These are phyloP conservation scores for Amphirosellinia nigrospora DNA, from an alignment of 495 filamentous ascomycete genomes.

Conservation along the genomic window DNA sequence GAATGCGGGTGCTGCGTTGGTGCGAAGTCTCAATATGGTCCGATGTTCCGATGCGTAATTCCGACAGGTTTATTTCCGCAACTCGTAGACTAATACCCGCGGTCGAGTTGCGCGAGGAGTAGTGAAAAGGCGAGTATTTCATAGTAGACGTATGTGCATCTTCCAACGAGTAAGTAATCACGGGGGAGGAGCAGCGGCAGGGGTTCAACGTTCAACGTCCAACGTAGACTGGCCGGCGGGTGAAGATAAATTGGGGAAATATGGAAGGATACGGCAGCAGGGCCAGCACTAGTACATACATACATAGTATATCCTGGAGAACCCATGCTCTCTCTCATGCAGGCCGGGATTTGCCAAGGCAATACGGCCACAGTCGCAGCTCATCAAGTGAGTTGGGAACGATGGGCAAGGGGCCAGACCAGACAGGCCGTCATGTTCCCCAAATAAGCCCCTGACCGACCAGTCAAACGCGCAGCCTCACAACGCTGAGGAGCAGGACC, in stretches of 20 bases:
- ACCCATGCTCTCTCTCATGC: conserved; percentile 15
- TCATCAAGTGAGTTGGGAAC: conserved; percentile 15
- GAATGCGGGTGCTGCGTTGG: not conserved
- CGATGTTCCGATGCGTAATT: conserved; percentile 3
- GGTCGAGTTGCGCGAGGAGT: not conserved
- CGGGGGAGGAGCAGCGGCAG: not conserved
- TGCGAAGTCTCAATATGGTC: conserved; percentile 7
- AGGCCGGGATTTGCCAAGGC: conserved; percentile 2
- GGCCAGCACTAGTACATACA: not conserved
- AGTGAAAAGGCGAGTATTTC: not conserved
- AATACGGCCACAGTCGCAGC: not conserved
- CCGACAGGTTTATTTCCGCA: not conserved
- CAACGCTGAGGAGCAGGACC: conserved; percentile 7
- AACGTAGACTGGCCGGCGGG: not conserved
- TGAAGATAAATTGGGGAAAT: conserved; percentile 9
- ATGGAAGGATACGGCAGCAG: conserved; percentile 6
- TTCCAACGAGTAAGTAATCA: conserved; percentile 4
- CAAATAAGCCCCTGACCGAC: conserved; percentile 3
- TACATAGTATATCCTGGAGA: conserved; percentile 14
- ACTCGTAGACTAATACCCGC: conserved; percentile 8
- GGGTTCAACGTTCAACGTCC: conserved; percentile 3
- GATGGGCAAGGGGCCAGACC: not conserved
- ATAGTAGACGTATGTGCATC: conserved; percentile 7
- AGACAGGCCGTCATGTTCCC: conserved; percentile 11
- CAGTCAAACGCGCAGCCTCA: conserved; percentile 20